Evolutionary conservation across 2,329 filamentous ascomycete species (phyloP).

Genomic region (Neonectria magnoliae): DNA sequence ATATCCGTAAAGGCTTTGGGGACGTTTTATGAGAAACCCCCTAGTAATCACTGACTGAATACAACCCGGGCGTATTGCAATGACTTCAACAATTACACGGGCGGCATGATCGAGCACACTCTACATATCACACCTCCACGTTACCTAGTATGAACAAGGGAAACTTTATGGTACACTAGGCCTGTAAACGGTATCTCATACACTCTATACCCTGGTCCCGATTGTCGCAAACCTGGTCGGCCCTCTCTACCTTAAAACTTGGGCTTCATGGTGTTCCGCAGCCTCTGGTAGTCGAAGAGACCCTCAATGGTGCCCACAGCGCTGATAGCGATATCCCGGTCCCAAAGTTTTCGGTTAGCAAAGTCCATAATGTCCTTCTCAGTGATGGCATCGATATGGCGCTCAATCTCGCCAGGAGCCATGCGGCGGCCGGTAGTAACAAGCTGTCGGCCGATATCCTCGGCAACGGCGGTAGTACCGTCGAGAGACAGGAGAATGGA

Average conservation of each 20-base stretch:
- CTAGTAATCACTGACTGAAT: not conserved
- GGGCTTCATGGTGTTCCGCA: constrained; percentile 87
- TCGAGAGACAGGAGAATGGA: constrained; percentile 97
- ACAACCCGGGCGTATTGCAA: not conserved
- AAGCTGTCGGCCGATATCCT: constrained; percentile 98
- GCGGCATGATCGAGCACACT: constrained; percentile 29
- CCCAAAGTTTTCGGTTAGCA: constrained; percentile 94
- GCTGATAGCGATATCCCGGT: constrained; percentile 93
- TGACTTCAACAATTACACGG: constrained; percentile 5
- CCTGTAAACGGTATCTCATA: constrained; percentile 64
- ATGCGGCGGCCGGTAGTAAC: constrained; percentile 95
- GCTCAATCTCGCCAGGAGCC: constrained; percentile 93
- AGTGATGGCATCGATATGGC: constrained; percentile 85
- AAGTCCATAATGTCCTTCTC: constrained; percentile 98
- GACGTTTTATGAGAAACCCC: not conserved
- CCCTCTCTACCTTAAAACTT: constrained; percentile 64
- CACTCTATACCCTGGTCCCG: constrained; percentile 63
- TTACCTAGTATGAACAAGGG: constrained; percentile 52
- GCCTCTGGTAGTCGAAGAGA: constrained; percentile 79
- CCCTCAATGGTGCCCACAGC: constrained; percentile 95
- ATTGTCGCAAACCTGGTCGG: constrained; percentile 46
- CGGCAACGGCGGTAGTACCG: constrained; percentile 94
- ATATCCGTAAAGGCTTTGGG: not conserved
- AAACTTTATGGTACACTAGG: constrained; percentile 66
- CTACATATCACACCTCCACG: constrained; percentile 43